Conservation (phyloP, 2,329 filamentous ascomycete species). For the Exophiala oligosperma region DNA sequence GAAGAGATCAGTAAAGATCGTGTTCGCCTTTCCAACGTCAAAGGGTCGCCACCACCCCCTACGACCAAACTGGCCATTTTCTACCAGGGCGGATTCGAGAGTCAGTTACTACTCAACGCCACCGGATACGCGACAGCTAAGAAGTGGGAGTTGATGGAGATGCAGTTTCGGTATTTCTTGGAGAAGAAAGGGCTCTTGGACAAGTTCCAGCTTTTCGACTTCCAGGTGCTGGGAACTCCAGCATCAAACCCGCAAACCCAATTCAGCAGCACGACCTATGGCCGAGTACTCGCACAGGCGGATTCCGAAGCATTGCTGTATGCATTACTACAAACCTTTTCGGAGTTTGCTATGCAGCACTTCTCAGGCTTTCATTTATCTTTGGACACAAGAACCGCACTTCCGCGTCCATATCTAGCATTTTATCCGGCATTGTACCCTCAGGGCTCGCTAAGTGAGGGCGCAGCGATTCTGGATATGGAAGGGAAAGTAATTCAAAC, state of each 20-base stretch:
- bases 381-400: conserved; percentile 43
- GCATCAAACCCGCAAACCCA: conserved; percentile 42
- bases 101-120: conserved; percentile 47
- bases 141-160: conserved; percentile 53
- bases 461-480: conserved; percentile 29
- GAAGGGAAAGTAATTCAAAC: conserved; percentile 26
- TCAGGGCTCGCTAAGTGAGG: conserved; percentile 33
- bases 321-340: conserved; percentile 21
- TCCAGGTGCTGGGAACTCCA: conserved; percentile 49
- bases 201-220: conserved; percentile 53
- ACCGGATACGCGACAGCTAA: conserved; percentile 49
- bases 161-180: conserved; percentile 47
- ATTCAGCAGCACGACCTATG: conserved; percentile 45
- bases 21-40: conserved; percentile 40
- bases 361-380: conserved; percentile 47
- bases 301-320: conserved; percentile 24
- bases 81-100: conserved; percentile 51
- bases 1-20: conserved; percentile 37
- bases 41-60: conserved; percentile 47
- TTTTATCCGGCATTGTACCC: conserved; percentile 43
- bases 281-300: conserved; percentile 48
- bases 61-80: conserved; percentile 56
- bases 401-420: conserved; percentile 42
- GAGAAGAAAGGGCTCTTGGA: conserved; percentile 36
- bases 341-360: conserved; percentile 40